phyloP scores from a whole-genome alignment of 1,139 yeast species.

The Pneumocystis oryctolagi region DNA sequence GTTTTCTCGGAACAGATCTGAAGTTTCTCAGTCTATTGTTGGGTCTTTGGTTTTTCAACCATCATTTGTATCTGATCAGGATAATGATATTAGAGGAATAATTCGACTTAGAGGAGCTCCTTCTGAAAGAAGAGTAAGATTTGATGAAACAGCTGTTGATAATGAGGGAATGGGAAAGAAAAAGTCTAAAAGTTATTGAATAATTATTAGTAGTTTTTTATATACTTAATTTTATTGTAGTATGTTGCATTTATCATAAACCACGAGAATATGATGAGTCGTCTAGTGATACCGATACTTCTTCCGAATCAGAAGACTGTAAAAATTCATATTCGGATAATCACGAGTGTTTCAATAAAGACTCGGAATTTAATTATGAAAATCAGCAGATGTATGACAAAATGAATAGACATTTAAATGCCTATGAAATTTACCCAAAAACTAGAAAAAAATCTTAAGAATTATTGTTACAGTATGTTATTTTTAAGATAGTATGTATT shows the following conservation, averaged over 20 bases:
- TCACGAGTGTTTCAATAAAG: background rate
- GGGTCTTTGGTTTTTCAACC: background rate
- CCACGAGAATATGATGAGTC: constrained; percentile 11
- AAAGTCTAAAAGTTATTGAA: constrained; percentile 9
- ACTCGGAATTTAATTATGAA: background rate
- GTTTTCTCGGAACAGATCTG: background rate
- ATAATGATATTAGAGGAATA: background rate
- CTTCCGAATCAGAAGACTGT: constrained; percentile 5
- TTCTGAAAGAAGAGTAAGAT: constrained; percentile 10
- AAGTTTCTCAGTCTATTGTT: background rate
- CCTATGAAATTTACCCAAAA: background rate
- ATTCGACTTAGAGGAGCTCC: constrained; percentile 2
- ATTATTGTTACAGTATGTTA: background rate
- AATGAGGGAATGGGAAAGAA: constrained; percentile 12
- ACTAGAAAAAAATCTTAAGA: background rate
- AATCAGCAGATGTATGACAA: background rate
- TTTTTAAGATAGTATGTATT: background rate
- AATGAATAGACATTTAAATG: background rate
- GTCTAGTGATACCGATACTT: constrained; percentile 7
- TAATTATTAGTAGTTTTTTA: background rate
- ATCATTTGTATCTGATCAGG: background rate
- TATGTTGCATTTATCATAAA: constrained; percentile 14
- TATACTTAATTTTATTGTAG: background rate
- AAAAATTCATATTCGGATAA: background rate
- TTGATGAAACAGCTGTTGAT: constrained; percentile 12